Conservation (phyloP, 2,329 filamentous ascomycete genomes). For the Pseudofabraea citricarpa region DNA sequence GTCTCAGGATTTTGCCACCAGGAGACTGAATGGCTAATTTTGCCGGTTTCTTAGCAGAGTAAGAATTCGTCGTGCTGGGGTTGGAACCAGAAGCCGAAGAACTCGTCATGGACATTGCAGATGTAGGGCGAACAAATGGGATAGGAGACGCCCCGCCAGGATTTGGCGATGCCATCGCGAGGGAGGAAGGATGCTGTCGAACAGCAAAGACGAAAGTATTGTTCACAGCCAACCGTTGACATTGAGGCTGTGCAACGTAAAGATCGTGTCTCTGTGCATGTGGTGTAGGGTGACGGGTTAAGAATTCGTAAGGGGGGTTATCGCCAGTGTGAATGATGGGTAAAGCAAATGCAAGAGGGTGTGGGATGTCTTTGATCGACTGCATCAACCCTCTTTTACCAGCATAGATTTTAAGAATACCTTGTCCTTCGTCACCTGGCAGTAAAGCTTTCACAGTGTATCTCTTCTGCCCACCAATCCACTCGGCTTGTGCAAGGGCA, state of each 20-base stretch:
- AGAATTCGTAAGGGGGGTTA: constrained; percentile 91
- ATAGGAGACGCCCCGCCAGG: constrained; percentile 41
- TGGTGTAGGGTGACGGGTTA: constrained; percentile 88
- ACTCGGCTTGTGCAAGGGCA: constrained; percentile 86
- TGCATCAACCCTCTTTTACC: constrained; percentile 96
- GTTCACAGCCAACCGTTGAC: constrained; percentile 79
- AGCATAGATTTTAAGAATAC: constrained; percentile 84
- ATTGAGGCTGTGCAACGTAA: constrained; percentile 95
- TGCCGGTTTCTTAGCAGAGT: constrained; percentile 73
- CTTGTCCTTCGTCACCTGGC: constrained; percentile 86
- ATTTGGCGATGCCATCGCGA: constrained; percentile 34
- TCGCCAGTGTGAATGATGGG: constrained; percentile 86
- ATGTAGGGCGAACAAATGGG: constrained; percentile 56
- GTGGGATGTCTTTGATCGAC: constrained; percentile 92
- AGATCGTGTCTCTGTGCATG: constrained; percentile 97
- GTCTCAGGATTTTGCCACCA: constrained; percentile 85
- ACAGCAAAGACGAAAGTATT: constrained; percentile 98
- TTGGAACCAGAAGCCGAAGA: constrained; percentile 54
- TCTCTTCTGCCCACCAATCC: constrained; percentile 80
- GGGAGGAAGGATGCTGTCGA: constrained; percentile 78
- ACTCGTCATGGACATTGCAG: constrained; percentile 60
- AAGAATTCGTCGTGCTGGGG: constrained; percentile 45
- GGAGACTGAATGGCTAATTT: constrained; percentile 95
- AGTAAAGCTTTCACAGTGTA: constrained; percentile 92
- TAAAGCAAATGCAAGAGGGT: constrained; percentile 83